Base-by-base conservation (phyloP, 257 asterid species). In the Fraxinus americana region DNA sequence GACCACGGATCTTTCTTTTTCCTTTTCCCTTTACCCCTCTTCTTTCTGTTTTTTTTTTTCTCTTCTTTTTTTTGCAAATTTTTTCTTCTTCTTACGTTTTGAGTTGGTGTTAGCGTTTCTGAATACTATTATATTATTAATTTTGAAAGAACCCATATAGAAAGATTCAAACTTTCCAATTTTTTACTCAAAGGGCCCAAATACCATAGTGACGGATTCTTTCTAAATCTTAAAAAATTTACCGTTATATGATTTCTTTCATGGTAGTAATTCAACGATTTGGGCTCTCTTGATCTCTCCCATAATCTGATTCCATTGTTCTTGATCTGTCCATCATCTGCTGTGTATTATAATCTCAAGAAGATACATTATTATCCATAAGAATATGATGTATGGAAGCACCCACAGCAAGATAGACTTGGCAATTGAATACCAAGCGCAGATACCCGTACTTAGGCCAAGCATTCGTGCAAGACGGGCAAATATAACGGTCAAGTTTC, bases 381-480 rank as follows among this genome's bases (percentile, higher is more conserved):
- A 73, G 41, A 73, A 41, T 76, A 88, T 79, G 86, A 91, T 90
- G 97, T 83, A 92, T 80, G 94, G 97, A 77, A 82, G 82, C 5
- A 79, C 84, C 63, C 90, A 81, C 43, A 87, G 92, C 77, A 90
- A 86, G 77, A 89, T 84, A 77, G 98, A 88, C 23, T 73, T 92
- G 92, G 91, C 87, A 4, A 74, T 83, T 27, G 98, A 92, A 84
- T 90, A 90, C 77, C 87, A 91, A 77, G 79, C 90, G 21, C 94
- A 91, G 82, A 83, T 94, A 29, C 89, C 94, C 32, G 81, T 87
- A 12, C 65, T 93, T 85, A 86, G 99, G 90, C 99, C 99, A 36
- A 95, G 99, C 84, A 93, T 95, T 82, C 94, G 92, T 69, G 83
- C 97, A 3, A 83, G 98, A 75, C 86, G 99, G 90, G 99, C 98